Percentiles rank a stretch among this genome's conserved stretches.
phyloP scores from a whole-genome alignment of 1,139 yeast species.

The Hyphopichia burtonii region DNA sequence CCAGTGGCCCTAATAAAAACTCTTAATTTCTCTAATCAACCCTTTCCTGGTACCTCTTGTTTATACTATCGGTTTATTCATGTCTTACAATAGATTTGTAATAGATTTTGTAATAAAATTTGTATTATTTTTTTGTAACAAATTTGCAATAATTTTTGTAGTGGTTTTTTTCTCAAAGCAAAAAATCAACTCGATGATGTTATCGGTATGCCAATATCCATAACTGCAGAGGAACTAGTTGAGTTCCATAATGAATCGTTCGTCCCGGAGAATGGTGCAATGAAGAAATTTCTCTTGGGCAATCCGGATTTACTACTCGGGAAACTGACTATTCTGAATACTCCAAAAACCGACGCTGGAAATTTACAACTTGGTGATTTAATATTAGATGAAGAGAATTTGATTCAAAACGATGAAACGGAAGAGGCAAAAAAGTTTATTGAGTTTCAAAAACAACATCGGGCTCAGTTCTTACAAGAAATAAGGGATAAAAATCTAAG shows the following conservation, averaged over 20 bases:
- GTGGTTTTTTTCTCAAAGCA: too few species aligned
- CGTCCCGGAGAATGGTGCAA: background rate
- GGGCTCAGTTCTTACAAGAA: constrained; percentile 21
- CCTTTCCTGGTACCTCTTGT: too few species aligned
- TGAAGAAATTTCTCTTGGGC: background rate
- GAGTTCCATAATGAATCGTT: background rate
- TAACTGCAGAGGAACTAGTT: background rate
- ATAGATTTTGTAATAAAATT: too few species aligned
- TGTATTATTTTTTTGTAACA: too few species aligned
- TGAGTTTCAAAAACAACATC: constrained; percentile 18
- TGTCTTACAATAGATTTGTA: too few species aligned
- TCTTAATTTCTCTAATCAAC: too few species aligned
- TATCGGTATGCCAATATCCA: background rate
- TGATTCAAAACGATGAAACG: constrained; percentile 9
- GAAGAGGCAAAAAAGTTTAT: constrained; percentile 16
- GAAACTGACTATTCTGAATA: background rate
- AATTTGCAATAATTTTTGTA: too few species aligned
- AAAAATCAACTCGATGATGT: too few species aligned
- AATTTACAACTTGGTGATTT: constrained; percentile 10
- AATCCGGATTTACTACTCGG: background rate
- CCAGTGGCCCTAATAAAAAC: too few species aligned
- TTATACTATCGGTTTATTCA: too few species aligned
- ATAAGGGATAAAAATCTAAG: constrained; percentile 20
- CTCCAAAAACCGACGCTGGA: background rate
- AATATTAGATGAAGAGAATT: constrained; percentile 18